Base-by-base conservation (phyloP, 2,329 filamentous ascomycete genomes). In the Cordyceps farinosa region DNA sequence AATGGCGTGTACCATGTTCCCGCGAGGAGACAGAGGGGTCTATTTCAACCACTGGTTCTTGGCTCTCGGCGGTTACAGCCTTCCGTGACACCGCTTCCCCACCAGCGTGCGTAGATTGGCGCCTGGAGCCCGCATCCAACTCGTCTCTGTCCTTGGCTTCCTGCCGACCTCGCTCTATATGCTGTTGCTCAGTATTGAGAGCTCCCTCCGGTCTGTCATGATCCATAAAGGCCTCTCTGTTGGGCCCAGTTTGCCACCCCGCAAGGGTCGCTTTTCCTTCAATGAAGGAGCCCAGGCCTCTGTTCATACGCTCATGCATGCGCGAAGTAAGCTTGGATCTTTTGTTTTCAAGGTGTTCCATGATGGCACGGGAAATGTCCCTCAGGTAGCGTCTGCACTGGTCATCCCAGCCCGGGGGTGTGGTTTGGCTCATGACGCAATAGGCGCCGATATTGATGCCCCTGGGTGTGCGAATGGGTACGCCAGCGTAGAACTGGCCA, bases 381-480 rank as follows among this genome's bases (percentile, higher is more conserved):
- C 66, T 65, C 27, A 73, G 55, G 22, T 68, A 64, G 0, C 66
- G 64, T 10, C 70, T 62, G 8, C 71, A 68, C 4, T 66, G 55
- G 15, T 68, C 65, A 30, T 68, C 70, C 38, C 73, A 68, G 29
- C 57, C 62, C 10, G 22, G 17, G 2, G 62, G 48, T 6, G 64
- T 61, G 27, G 64, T 60, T 1, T 64, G 51, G 34, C 52, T 65
- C 29, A 66, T 58, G 3, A 76, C 66, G 36, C 68, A 72, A 10
- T 71, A 71, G 0, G 75, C 74, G 10, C 75, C 75, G 27, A 77
- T 77, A 61, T 74, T 74, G 65, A 76, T 69, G 17, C 73, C 74
- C 5, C 67, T 64, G 3, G 66, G 69, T 0, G 70, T 71, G 0
- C 72, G 70, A n/a, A 77, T 75, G 5, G 75, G 75, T 0, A 76